phyloP scores from a whole-genome alignment of 2,329 filamentous ascomycete species.

The Epichloe bromicola region DNA sequence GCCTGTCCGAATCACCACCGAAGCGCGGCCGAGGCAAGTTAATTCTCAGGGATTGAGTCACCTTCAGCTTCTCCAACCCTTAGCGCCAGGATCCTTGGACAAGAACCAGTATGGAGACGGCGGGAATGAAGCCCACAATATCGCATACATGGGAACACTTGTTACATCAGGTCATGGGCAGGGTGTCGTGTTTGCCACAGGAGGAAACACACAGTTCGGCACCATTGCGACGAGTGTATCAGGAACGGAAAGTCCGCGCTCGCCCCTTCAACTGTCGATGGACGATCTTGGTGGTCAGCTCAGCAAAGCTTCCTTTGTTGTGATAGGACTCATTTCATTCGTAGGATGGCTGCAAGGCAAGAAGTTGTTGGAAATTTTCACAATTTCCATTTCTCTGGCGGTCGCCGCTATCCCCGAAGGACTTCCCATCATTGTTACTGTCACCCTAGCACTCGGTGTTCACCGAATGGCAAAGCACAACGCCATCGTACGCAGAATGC shows the following conservation, averaged over 20 bases:
- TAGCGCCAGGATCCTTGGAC: constrained; percentile 26
- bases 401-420: constrained; percentile 95
- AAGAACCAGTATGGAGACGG: constrained; percentile 43
- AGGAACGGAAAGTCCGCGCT: constrained; percentile 88
- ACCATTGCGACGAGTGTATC: constrained; percentile 90
- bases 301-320: constrained; percentile 90
- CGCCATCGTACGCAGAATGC: constrained; percentile 88
- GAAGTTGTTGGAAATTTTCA: constrained; percentile 84
- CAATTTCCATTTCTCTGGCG: constrained; percentile 90
- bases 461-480: constrained; percentile 91
- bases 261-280: constrained; percentile 91
- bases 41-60: constrained; percentile 17
- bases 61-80: constrained; percentile 20
- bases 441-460: constrained; percentile 87
- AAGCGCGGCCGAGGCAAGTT: constrained; percentile 31
- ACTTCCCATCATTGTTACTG: constrained; percentile 93
- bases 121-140: constrained; percentile 68
- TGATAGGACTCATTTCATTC: constrained; percentile 86
- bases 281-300: constrained; percentile 92
- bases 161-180: constrained; percentile 92
- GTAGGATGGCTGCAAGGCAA: constrained; percentile 86
- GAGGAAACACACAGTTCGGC: constrained; percentile 86
- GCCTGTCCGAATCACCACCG: constrained; percentile 66
- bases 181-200: constrained; percentile 94
- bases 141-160: constrained; percentile 95